Conservation (phyloP, 495 filamentous ascomycete species). For the Penicillium goetzii region DNA sequence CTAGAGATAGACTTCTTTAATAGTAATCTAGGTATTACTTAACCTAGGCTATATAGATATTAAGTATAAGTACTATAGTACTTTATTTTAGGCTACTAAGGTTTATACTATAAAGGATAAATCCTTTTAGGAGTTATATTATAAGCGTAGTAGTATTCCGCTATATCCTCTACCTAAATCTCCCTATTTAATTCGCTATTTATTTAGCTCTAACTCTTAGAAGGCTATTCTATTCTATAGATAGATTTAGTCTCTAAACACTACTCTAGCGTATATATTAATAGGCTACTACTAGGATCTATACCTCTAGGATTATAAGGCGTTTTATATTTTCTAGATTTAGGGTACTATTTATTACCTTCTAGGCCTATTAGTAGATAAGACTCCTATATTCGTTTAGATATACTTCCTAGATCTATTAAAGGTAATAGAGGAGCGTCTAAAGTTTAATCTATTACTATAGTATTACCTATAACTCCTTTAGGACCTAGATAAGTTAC, state of each 20-base stretch:
- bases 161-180: neutral
- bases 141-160: neutral
- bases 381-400: too few species aligned
- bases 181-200: neutral
- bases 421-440: too few species aligned
- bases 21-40: neutral
- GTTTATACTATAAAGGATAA: neutral
- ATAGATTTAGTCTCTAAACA: neutral
- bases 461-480: too few species aligned
- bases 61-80: constrained; percentile 1
- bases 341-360: neutral
- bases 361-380: too few species aligned
- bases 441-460: too few species aligned
- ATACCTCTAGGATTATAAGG: neutral
- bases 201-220: neutral
- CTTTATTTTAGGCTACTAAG: neutral
- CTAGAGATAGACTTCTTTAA: neutral
- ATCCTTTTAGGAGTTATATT: neutral
- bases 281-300: neutral
- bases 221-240: neutral
- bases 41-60: neutral
- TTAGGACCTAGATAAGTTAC: too few species aligned
- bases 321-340: neutral
- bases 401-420: too few species aligned
- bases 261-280: neutral